A percentile compares a stretch with the other conserved stretches of the same genome.
Conservation (phyloP, 148 eudicot genomes). For the Bassia scoparia region DNA sequence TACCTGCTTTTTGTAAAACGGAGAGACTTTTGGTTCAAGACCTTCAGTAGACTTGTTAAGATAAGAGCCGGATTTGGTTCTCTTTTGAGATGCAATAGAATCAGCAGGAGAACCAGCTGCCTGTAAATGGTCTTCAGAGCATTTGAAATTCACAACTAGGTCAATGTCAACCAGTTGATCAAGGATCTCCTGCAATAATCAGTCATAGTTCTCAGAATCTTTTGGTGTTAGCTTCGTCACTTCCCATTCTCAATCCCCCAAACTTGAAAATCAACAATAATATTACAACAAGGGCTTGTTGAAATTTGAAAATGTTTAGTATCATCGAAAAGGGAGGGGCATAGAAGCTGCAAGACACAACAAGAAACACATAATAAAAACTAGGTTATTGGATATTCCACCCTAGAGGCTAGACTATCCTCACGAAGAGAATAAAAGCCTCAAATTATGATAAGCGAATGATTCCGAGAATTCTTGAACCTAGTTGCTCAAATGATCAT, state of each 20-base stretch:
- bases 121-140: constrained; percentile 36
- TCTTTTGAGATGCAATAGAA: constrained; percentile 11
- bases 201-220: constrained; percentile 3
- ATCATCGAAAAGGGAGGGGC: neutral
- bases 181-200: constrained; percentile 65
- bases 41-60: constrained; percentile 16
- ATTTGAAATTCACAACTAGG: constrained; percentile 78
- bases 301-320: neutral
- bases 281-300: neutral
- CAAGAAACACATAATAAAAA: too few relatives aligned
- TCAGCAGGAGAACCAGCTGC: constrained; percentile 22
- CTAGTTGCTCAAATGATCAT: neutral
- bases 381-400: too few relatives aligned
- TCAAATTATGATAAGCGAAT: neutral
- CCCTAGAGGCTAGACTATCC: neutral
- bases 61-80: constrained; percentile 16
- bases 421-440: neutral
- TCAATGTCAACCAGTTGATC: constrained; percentile 80
- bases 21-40: constrained; percentile 26
- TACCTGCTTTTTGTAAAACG: constrained; percentile 34
- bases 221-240: too few relatives aligned
- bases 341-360: neutral
- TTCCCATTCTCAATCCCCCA: neutral
- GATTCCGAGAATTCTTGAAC: neutral
- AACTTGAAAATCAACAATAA: neutral